phyloP scores from a whole-genome alignment of 371 early-diverging fungal species.

The Mortierella sp. region DNA sequence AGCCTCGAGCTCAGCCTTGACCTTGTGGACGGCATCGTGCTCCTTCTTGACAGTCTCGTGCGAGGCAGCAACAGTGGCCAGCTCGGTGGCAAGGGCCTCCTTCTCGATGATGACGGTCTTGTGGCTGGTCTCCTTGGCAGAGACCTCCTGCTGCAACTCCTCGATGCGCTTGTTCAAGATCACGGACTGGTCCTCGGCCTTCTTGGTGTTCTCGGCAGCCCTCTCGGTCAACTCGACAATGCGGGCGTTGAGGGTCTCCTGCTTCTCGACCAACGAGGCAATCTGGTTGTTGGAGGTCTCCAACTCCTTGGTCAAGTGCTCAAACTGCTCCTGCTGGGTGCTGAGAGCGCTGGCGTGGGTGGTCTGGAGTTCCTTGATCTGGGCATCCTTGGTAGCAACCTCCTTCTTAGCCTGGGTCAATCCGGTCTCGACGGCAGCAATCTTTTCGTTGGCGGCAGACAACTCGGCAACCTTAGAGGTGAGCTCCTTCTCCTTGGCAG shows the following conservation, averaged over 20 bases:
- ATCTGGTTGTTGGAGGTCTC: conserved; percentile 54
- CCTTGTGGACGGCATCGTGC: conserved; percentile 20
- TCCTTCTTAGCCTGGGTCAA: conserved; percentile 24
- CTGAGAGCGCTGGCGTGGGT: conserved; percentile 26
- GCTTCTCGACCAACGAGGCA: conserved; percentile 32
- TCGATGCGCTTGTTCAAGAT: conserved; percentile 44
- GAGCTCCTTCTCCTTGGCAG: conserved; percentile 20
- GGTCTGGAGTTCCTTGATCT: conserved; percentile 33
- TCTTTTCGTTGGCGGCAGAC: conserved; percentile 19
- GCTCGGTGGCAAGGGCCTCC: conserved; percentile 28
- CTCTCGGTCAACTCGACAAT: conserved; percentile 47
- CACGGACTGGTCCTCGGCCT: conserved; percentile 44
- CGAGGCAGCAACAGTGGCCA: conserved; percentile 31
- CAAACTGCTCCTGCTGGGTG: conserved; percentile 49
- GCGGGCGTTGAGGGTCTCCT: conserved; percentile 31
- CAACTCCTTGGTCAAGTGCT: conserved; percentile 47
- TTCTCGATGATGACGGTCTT: conserved; percentile 36
- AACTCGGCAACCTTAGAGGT: conserved; percentile 23
- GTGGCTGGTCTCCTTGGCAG: conserved; percentile 42
- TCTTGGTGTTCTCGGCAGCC: conserved; percentile 40
- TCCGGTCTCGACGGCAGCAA: conserved; percentile 20
- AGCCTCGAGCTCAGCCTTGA: conserved; percentile 23
- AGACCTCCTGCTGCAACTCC: conserved; percentile 40
- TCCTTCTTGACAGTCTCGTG: conserved; percentile 29
- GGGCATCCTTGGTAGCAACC: conserved; percentile 22